Evolutionary conservation across 768 basidiomycete species (phyloP), one percentile per base, ranked within the genome.

Genomic region (Leccinum broughii): DNA sequence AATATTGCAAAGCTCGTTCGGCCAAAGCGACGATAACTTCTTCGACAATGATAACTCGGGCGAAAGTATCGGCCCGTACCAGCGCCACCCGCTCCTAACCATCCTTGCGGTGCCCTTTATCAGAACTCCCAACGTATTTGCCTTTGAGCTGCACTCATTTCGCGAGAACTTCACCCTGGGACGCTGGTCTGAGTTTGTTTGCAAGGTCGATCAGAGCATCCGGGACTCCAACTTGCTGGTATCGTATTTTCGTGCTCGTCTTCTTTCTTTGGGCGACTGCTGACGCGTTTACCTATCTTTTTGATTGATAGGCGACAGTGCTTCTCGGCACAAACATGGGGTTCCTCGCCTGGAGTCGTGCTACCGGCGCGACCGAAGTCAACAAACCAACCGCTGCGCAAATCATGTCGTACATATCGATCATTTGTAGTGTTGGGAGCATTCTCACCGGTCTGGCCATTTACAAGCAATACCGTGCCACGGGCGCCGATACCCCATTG

Each of bases 401-500:
- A 49, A 73, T 75, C 14, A 20, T 73, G 57, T 13, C 65, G 3
- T 73, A 75, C 17, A 55, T 67, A 22, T 73, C 72, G 11, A 73
- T 66, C 46, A 68, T 75, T 37, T 70, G 64, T 44, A 72, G 60
- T 15, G 63, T 62, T 15, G 72, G 73, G 20, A 73, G 72, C 24
- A 73, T 73, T n/a, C 62, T 70, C 37, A 56, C 60, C 15, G 72
- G 72, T 59, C 71, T 73, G 2, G 57, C 65, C 39, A 75, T 73
- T 37, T 75, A 65, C 9, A 73, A 73, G 51, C 72, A 75, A 58
- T 73, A 73, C 44, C 72, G 72, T 49, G 72, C 72, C 50, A 73
- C 64, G 34, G 69, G 72, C 3, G 73, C 66, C 2, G 72, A 73
- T 51, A 73, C 73, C 3, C 72, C 73, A 24, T 50, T 69, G 26